Evolutionary conservation across 2,329 filamentous ascomycete genomes (phyloP), one percentile per base, ranked within the genome.

Genomic region (Bipolaris gigantea): DNA sequence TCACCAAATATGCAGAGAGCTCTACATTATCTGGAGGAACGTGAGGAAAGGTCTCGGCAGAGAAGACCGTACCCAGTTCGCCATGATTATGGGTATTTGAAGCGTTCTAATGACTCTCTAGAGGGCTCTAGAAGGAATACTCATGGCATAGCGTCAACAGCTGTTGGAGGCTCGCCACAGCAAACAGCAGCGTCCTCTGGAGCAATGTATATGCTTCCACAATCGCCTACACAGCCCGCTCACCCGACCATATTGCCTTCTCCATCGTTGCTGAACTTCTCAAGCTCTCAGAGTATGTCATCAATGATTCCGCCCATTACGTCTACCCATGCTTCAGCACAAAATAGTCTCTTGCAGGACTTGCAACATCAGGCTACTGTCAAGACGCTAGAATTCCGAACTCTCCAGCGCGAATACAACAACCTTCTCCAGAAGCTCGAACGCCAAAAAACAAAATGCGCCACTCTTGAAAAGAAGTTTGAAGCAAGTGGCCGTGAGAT

Each of bases 341-440:
- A 76, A 34, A 59, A 65, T 16, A 69, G 70, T 15, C 77, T 80
- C 50, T 67, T 81, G 18, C 75, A 79, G 45, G 78, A 80, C 45
- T 73, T 84, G 7, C 82, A 83, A 59, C 81, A 82, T 61, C 80
- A 83, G 63, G 74, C 83, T 34, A 81, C 78, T 15, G 71, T 82
- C 52, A 82, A 83, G 59, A 79, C 81, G 4, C 70, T 83, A 16
- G 77, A 78, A 11, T 74, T 82, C 19, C 78, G 81, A 55, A 81
- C 79, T 1, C 71, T 84, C 6, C 81, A 83, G 61, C 73, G 75
- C n/a, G 81, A 84, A 65, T 81, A 84, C 61, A 76, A 82, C 48
- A 76, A 75, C 41, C 72, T 84, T 4, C 74, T 83, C 3, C 75
- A 81, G 18, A 82, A 80, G 23, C 77, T 81, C 19, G 78, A 80